Percentiles rank a stretch among this genome's conserved stretches.
Conservation (phyloP, 371 early-diverging fungal species). For the Encephalitozoon romaleae region DNA sequence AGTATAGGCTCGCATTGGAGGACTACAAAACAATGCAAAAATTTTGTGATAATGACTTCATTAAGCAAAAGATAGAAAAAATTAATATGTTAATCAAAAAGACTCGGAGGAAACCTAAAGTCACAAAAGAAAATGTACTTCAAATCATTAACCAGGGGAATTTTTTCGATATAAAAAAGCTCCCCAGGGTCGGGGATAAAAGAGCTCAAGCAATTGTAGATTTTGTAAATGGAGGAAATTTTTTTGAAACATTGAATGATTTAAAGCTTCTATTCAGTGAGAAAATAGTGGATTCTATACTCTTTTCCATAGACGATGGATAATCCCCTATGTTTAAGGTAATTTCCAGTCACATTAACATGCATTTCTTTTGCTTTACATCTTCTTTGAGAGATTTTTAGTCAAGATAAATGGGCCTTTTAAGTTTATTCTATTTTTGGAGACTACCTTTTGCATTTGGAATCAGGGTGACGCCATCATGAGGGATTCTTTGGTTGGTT, state of each 20-base stretch:
- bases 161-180: constrained; percentile 63
- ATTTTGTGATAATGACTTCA: constrained; percentile 11
- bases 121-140: constrained; percentile 36
- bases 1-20: constrained; percentile 33
- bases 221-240: constrained; percentile 47
- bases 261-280: constrained; percentile 35
- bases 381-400: background rate
- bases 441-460: background rate
- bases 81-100: background rate
- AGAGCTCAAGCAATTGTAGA: constrained; percentile 64
- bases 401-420: background rate
- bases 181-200: constrained; percentile 65
- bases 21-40: constrained; percentile 47
- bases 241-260: constrained; percentile 36
- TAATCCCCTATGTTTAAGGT: background rate
- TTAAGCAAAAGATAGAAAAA: constrained; percentile 26
- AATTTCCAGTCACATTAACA: background rate
- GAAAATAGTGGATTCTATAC: constrained; percentile 36
- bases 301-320: constrained; percentile 6
- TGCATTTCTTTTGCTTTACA: too few species aligned
- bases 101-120: constrained; percentile 13
- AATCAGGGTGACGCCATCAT: background rate
- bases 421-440: constrained; percentile 9
- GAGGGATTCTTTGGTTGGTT: background rate
- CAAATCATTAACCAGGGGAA: constrained; percentile 64